phyloP scores from a whole-genome alignment of 1,139 yeast genomes.

The Blastobotrys indianensis region DNA sequence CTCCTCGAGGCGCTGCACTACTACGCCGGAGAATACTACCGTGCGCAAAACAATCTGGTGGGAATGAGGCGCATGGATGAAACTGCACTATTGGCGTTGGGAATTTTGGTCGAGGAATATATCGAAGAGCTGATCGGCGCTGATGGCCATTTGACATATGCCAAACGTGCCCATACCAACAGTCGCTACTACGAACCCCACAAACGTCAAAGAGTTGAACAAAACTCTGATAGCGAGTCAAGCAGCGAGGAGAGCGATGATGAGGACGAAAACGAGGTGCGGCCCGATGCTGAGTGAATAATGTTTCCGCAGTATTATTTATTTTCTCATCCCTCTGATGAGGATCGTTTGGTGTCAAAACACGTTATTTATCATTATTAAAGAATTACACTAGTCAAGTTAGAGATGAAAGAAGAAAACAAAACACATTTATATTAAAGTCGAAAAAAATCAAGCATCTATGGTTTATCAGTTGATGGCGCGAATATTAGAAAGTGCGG shows the following conservation, averaged over 20 bases:
- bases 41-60: slow-evolving; percentile 9
- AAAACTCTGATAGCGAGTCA: neutral
- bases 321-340: no score
- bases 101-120: slow-evolving; percentile 32
- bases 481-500: neutral
- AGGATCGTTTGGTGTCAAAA: no score
- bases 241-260: neutral
- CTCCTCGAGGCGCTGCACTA: slow-evolving; percentile 23
- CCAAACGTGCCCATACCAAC: slow-evolving; percentile 7
- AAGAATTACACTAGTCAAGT: no score
- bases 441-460: neutral
- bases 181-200: no score
- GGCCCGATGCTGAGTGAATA: no score
- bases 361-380: no score
- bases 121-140: slow-evolving; percentile 26
- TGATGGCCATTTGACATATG: slow-evolving; percentile 26
- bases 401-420: no score
- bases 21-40: slow-evolving; percentile 23
- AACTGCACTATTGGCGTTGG: slow-evolving; percentile 32
- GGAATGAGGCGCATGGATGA: slow-evolving; percentile 27
- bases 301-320: no score
- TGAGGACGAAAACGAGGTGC: no score
- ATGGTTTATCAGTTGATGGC: neutral
- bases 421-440: neutral
- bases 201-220: slow-evolving; percentile 1